These are phyloP conservation scores for Cercophora newfieldiana DNA, from an alignment of 495 filamentous ascomycete genomes.

Conservation along the genomic window DNA sequence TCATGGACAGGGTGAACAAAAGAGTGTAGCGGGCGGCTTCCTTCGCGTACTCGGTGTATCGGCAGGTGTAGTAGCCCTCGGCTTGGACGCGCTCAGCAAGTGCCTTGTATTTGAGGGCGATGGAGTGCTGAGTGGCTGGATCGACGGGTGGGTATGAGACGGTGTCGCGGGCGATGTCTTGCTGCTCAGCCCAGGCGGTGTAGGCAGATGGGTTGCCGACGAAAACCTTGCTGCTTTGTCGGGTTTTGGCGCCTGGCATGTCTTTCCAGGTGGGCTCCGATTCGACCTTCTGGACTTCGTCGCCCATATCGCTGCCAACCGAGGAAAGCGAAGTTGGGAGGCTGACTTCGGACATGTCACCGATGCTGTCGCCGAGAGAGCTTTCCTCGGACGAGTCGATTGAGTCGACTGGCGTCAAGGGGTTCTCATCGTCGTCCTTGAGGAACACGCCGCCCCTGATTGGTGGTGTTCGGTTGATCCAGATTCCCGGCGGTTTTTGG, in stretches of 20 bases:
- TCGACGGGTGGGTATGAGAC: slow-evolving; percentile 46
- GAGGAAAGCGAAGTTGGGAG: slow-evolving; percentile 2
- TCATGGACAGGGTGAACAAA: slow-evolving; percentile 40
- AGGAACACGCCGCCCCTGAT: slow-evolving; percentile 80
- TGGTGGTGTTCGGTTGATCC: slow-evolving; percentile 78
- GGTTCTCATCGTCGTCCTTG: slow-evolving; percentile 32
- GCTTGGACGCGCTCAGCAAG: slow-evolving; percentile 44
- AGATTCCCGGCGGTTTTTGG: slow-evolving; percentile 63
- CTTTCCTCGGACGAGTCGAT: slow-evolving; percentile 12
- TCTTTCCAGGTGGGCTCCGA: background rate
- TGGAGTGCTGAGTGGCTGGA: slow-evolving; percentile 41
- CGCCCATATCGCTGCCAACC: slow-evolving; percentile 1
- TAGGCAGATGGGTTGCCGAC: slow-evolving; percentile 29
- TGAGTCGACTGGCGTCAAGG: background rate
- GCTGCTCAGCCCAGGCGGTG: slow-evolving; percentile 33
- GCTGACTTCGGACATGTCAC: background rate
- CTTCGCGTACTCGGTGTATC: slow-evolving; percentile 46
- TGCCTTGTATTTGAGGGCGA: slow-evolving; percentile 42
- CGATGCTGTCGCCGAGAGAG: background rate
- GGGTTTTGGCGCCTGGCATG: background rate
- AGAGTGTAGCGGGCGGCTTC: slow-evolving; percentile 42
- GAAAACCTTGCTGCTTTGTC: background rate
- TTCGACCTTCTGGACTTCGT: background rate
- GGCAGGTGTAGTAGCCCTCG: slow-evolving; percentile 45
- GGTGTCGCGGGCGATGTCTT: slow-evolving; percentile 39